Evolutionary conservation across 2,329 filamentous ascomycete genomes (phyloP), one percentile per base, ranked within the genome.

Genomic region (Pyricularia grisea): DNA sequence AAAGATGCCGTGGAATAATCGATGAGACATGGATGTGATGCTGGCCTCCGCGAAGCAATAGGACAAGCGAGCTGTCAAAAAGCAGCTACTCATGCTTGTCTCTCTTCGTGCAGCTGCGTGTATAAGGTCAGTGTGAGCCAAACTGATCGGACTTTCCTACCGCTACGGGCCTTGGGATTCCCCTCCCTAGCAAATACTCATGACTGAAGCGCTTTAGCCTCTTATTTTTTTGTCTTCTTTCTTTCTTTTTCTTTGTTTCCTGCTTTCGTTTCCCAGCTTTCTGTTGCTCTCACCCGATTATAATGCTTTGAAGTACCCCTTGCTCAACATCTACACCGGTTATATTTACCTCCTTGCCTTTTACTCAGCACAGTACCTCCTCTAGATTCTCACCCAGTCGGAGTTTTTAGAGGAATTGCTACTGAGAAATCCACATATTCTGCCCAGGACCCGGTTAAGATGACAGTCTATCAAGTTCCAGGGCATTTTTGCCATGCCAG

Each of bases 401-500:
- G 23, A 11, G 10, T 9, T 14, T 27, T 60, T 61, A 14, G n/a
- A 55, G 42, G 17, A 20, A 23, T 42, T 11, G n/a, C 2, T 36
- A 23, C n/a, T 23, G 25, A 27, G 11, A 33, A 58, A 58, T 1
- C 10, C n/a, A 23, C 58, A 25, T 3, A 61, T 27, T 61, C 25
- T 27, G n/a, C n/a, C n/a, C n/a, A 23, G 25, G 58, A 2, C 23
- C n/a, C 58, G 58, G 58, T 27, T 6, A 30, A 28, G 3, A 74
- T 74, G 73, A 65, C 65, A 23, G 71, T 68, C 68, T 82, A 85
- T 70, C 79, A 83, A 71, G 79, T 85, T 50, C 83, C 86, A 71
- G 82, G 82, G 31, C 81, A 85, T 70, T 87, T 85, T 71, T 79
- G 80, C 69, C 80, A 83, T 33, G 81, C 85, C 20, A 78, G 79